Evolutionary conservation across 148 eudicot species (phyloP), one percentile per base, ranked within the genome.

Genomic region (Amaranthus hypochondriacus): DNA sequence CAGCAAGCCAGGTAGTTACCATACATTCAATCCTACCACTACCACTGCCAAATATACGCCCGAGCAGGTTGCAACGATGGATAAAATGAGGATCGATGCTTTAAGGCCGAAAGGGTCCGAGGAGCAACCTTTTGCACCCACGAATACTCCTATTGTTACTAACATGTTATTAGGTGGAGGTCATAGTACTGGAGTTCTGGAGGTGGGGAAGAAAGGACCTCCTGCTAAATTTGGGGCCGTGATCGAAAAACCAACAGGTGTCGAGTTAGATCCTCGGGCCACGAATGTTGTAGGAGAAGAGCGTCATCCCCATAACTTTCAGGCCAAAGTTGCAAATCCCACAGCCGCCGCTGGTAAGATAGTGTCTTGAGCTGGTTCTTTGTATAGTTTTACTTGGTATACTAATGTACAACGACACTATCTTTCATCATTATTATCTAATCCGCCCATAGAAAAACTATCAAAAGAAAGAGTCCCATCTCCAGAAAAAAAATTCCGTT

Each of bases 401-500:
- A 28, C 39, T 28, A 28, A 28, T 28, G 39, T 28, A 28, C 39
- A 28, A 28, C 39, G 39, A 28, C 39, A 28, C 1, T 28, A 28
- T 28, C 39, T 28, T 28, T 28, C 39, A 28, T 28, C 39, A 28
- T 28, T 28, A 28, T 28, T 28, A 28, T 28, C 39, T 28, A 28
- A 28, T 28, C 39, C 39, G 39, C 39, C 39, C 39, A 28, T 28
- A 28, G 39, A 28, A 28, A 28, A 28, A 28, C 39, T 28, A 28
- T 28, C 39, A 28, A 28, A 28, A 28, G 39, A 28, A 28, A 28
- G 39, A 28, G 39, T 28, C 39, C 39, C 39, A 28, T 28, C 39
- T 28, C 39, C 1, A 28, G 39, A n/a, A 48, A 73, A 71, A 75
- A 15, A 5, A 0, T 86, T 85, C 87, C 89, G 78, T 73, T 88